Evolutionary conservation across 768 basidiomycete species (phyloP).

Genomic region (Hypholoma fasciculare): DNA sequence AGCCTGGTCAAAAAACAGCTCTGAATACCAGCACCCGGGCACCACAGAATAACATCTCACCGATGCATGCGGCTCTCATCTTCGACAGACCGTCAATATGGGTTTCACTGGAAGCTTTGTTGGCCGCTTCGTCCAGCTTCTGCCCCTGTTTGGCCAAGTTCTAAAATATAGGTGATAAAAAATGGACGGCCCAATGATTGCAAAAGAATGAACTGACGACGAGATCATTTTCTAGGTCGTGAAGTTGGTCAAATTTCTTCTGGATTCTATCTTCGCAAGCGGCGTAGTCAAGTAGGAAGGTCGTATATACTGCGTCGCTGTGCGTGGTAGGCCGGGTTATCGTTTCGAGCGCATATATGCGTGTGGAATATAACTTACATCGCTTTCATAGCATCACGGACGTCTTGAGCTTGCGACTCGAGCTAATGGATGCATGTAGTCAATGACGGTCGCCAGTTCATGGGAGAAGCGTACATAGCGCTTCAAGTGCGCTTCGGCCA

Average conservation of each 20-base stretch:
- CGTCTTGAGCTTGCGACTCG: conserved; percentile 3
- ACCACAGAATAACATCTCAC: conserved; percentile 1
- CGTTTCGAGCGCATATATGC: conserved; percentile 10
- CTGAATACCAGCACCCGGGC: background rate
- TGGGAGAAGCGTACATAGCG: conserved; percentile 5
- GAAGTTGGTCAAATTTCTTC: conserved; percentile 12
- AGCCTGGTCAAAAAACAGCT: conserved; percentile 2
- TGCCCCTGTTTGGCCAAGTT: conserved; percentile 10
- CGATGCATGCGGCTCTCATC: conserved; percentile 13
- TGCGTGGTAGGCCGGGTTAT: background rate
- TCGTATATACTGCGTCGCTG: conserved; percentile 17
- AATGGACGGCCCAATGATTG: background rate
- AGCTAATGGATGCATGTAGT: background rate
- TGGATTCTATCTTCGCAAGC: conserved; percentile 22
- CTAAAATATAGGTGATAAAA: background rate
- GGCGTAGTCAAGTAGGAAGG: conserved; percentile 16
- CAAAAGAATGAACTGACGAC: background rate
- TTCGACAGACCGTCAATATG: conserved; percentile 14
- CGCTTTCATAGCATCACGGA: conserved; percentile 13
- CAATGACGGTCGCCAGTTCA: background rate
- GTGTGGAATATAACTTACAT: conserved; percentile 6
- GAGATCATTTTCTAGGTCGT: conserved; percentile 9
- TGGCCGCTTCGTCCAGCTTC: conserved; percentile 9
- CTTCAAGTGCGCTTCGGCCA: conserved; percentile 11
- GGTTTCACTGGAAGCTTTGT: background rate